Evolutionary conservation across 192 early-diverging fungal species (phyloP).

Genomic region (Funneliformis geosporum): DNA sequence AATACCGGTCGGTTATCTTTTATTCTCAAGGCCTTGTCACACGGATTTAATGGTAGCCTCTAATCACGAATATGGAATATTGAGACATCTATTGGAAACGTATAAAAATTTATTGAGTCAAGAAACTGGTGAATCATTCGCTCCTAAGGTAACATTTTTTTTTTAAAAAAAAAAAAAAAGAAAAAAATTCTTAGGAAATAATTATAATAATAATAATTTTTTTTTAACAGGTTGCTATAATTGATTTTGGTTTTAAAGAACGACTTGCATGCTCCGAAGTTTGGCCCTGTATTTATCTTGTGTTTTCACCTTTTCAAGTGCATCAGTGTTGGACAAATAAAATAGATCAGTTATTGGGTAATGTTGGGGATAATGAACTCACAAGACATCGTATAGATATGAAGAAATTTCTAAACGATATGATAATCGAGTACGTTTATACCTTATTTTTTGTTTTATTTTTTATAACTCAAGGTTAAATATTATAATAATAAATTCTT

Average conservation of each 20-base stretch:
- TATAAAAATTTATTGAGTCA: slow-evolving; percentile 1
- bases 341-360: slow-evolving; percentile 1
- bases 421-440: neutral
- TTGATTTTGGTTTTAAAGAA: neutral
- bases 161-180: no score
- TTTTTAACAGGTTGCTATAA: slow-evolving; percentile 1
- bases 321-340: neutral
- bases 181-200: neutral
- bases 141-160: neutral
- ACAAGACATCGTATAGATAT: neutral
- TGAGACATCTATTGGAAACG: neutral
- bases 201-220: neutral
- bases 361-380: neutral
- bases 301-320: slow-evolving; percentile 2
- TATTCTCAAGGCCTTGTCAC: neutral
- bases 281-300: neutral
- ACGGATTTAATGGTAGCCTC: neutral
- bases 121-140: neutral
- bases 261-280: neutral
- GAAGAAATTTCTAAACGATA: neutral
- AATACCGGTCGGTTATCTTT: slow-evolving; percentile 5
- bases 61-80: slow-evolving; percentile 4
- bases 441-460: neutral
- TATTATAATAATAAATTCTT: no score
- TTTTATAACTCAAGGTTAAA: no score